Evolutionary conservation across 2,329 filamentous ascomycete genomes (phyloP), one percentile per base, ranked within the genome.

Genomic region (Fusarium tricinctum): DNA sequence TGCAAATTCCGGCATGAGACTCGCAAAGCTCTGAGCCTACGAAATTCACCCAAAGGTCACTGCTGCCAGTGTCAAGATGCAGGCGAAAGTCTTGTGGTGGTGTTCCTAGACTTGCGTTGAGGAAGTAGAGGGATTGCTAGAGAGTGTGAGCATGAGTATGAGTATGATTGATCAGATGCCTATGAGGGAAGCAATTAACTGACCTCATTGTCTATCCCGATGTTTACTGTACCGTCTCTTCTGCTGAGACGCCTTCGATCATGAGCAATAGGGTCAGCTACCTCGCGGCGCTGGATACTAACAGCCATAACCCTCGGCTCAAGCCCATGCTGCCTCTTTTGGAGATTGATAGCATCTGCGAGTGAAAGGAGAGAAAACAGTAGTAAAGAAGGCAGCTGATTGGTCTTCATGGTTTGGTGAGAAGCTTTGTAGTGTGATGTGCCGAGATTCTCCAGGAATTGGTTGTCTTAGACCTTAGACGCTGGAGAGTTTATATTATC

Each of bases 31-130:
- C 59, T 1, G 92, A 94, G 48, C 77, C 78, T 5, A 83, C 80
- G 3, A 88, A 86, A 74, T 97, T 96, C 9, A 91, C 86, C 89
- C 89, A 91, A 22, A 91, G 79, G 73, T 92, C 89, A 70, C 88
- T 90, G 78, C 88, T 91, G 49, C 89, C 89, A 8, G 89, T 92
- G 76, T 92, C 89, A 53, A 92, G 75, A 69, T 90, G 87, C 63
- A 91, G 80, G 19, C 83, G 82, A 43, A 91, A 70, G 2, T 77
- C 69, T 73, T 89, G 88, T 12, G 84, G 74, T 14, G 89, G 89
- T 4, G 88, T 91, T 49, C 89, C 89, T 47, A 91, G 69, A 8
- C 87, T 84, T 47, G 82, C 84, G 75, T 91, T 91, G 70, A 89
- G 82, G 70, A 86, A 89, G 76, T 91, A 91, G 28, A 91, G 81